Evolutionary conservation across 768 basidiomycete genomes (phyloP).

Genomic region (Phlebiopsis flavidoalba): DNA sequence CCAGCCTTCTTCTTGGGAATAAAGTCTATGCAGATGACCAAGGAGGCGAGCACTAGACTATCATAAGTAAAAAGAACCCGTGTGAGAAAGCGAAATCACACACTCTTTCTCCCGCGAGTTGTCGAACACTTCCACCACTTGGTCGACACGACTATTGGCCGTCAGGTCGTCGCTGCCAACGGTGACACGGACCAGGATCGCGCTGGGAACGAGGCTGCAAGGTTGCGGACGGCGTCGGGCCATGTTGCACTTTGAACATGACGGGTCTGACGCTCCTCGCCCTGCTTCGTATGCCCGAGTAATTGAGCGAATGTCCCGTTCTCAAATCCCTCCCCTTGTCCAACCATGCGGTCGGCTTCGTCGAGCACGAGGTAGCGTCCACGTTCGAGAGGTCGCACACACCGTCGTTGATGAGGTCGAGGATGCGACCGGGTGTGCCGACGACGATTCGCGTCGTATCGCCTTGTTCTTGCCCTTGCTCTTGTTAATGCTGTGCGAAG

Average conservation of each 20-base stretch:
- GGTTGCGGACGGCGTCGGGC: constrained; percentile 88
- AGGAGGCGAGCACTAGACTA: constrained; percentile 52
- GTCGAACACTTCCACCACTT: constrained; percentile 89
- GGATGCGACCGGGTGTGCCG: constrained; percentile 90
- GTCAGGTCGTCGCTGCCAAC: constrained; percentile 94
- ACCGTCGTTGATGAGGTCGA: constrained; percentile 89
- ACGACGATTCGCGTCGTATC: constrained; percentile 76
- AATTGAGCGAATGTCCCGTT: constrained; percentile 87
- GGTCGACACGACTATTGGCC: constrained; percentile 92
- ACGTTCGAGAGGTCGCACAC: constrained; percentile 79
- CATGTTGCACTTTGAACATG: constrained; percentile 96
- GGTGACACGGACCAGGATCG: constrained; percentile 81
- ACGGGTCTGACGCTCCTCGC: constrained; percentile 78
- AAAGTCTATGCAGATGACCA: constrained; percentile 47
- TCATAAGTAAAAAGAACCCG: background rate
- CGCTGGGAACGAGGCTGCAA: constrained; percentile 87
- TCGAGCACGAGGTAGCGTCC: constrained; percentile 89
- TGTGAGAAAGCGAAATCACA: constrained; percentile 24
- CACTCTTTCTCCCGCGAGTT: constrained; percentile 84
- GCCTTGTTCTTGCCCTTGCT: constrained; percentile 42
- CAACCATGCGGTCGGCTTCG: constrained; percentile 97
- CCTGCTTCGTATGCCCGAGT: constrained; percentile 67
- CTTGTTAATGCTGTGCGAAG: constrained; percentile 51
- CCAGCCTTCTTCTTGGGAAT: constrained; percentile 55
- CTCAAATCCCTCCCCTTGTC: constrained; percentile 87